Base-by-base conservation (phyloP, 140 eudicot genomes). In the Oenanthe javanica region DNA sequence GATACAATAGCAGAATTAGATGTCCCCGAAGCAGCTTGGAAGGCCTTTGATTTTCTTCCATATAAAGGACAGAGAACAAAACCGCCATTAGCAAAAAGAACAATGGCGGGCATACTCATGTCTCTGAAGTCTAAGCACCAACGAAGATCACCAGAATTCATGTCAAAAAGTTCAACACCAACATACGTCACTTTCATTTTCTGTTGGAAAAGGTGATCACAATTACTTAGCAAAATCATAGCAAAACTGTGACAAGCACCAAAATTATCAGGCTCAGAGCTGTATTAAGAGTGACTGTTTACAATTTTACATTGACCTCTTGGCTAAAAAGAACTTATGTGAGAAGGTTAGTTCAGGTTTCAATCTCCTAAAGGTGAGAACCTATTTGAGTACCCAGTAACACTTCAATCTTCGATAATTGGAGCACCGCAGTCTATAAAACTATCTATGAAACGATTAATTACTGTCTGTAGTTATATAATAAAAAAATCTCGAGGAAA, bases 121-220 rank as follows among this genome's bases (percentile, higher is more conserved):
- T 95, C 99, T 88, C 99, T 95, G 80, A 92, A 95, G 87, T 95
- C 97, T 86, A 95, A 80, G 88, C 99, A 95, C 99, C 99, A 95
- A 59, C 96, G 89, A 80, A 92, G 87, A 82, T 95, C 97, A 80
- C 99, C 99, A 77, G 93, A 83, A 73, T 87, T 92, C 77, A 55
- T 78, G 50, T 92, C 99, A 71, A 89, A 82, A 80, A 95, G 92
- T 86, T 95, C 97, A 87, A 95, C 91, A 82, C 99, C 99, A 48
- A 92, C 89, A 80, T 93, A 89, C 19, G 99, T 95, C 63, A 95
- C 88, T 90, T 90, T 92, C 87, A 95, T 80, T 90, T 92, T 95
- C 99, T 95, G 93, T 72, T 76, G 10, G 81, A 63, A 51, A 55
- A 84, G 51, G n/a, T 59, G n/a, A 82, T 21, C 52, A 78, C 23